Percentiles rank a stretch among this genome's conserved stretches.
Evolutionary conservation across 371 early-diverging fungal species (phyloP).

Genomic region (Apophysomyces sp.): DNA sequence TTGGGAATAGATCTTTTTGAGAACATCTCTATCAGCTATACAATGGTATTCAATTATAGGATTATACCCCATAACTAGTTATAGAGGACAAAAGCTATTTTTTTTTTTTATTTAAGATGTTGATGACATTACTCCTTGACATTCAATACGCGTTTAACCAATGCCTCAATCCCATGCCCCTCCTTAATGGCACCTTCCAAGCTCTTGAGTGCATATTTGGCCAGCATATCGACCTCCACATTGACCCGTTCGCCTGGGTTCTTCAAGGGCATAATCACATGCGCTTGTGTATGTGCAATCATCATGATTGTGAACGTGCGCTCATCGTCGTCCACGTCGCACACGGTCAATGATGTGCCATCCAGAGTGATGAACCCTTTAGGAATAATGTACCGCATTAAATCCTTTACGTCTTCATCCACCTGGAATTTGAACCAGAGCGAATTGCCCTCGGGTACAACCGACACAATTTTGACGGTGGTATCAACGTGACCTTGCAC

Average conservation of each 20-base stretch:
- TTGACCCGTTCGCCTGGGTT: conserved; percentile 81
- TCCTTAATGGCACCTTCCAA: conserved; percentile 56
- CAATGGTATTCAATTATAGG: no score
- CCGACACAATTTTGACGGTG: conserved; percentile 70
- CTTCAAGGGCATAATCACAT: conserved; percentile 81
- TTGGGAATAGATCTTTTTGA: no score
- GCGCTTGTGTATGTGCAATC: conserved; percentile 88
- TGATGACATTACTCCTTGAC: no score
- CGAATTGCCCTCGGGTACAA: conserved; percentile 89
- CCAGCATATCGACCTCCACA: conserved; percentile 96
- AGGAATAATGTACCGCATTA: conserved; percentile 85
- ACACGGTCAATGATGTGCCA: conserved; percentile 93
- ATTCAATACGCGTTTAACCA: conserved; percentile 30
- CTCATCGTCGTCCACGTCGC: conserved; percentile 76
- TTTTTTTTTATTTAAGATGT: no score
- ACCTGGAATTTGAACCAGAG: conserved; percentile 79
- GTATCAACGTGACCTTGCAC: conserved; percentile 97
- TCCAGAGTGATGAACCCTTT: conserved; percentile 95
- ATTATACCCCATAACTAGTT: no score
- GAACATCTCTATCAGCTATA: no score
- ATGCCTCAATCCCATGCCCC: conserved; percentile 34
- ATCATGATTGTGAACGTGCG: conserved; percentile 91
- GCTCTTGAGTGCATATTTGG: conserved; percentile 90
- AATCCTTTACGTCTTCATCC: conserved; percentile 48
- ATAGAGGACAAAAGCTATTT: no score